Evolutionary conservation across 164 flowering plant genomes (phyloP), one percentile per base, ranked within the genome.

Genomic region (Vitis labrusca): DNA sequence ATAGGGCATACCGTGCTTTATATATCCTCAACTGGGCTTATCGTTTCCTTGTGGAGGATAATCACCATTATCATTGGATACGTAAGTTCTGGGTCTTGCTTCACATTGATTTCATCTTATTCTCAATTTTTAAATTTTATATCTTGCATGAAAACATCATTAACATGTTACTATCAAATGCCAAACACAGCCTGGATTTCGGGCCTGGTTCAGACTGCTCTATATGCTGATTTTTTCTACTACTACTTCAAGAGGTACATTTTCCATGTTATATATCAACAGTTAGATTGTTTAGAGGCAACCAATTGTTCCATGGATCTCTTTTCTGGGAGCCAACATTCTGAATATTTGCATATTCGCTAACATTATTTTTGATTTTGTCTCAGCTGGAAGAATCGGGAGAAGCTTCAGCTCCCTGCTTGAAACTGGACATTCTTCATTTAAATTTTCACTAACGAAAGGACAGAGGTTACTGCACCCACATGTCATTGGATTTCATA

Each of bases 191-290:
- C 89, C 75, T 85, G 87, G 82, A 14, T 87, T 8, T 83, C 93
- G 12, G 93, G 93, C 50, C 62, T 86, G 60, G 83, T 87, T 73
- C 93, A 87, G 78, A 89, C 93, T 19, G 88, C 85, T 48, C 83
- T 89, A 0, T 89, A 87, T 69, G 88, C 85, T 9, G 94, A 89
- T 75, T 89, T 89, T 75, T 89, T 89, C 77, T 89, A 87, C 78
- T 86, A 86, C 76, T 89, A 89, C 71, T 63, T 86, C 57, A 80
- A 81, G 77, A 89, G 91, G 94, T 86, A 80, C 62, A 8, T 37
- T 12, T 48, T 19, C 8, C 57, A 61, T 48, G 7, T 61, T 50
- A 19, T 9, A 30, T 17, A 50, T n/a, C 61, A 14, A 15, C 56
- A 16, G 64, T 63, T 23, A 68, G 51, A 55, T 8, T 8, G 30